A percentile compares a stretch with the other conserved stretches of the same genome.
phyloP scores from a whole-genome alignment of 1,284 basidiomycete genomes.

The Hemileia vastatrix region DNA sequence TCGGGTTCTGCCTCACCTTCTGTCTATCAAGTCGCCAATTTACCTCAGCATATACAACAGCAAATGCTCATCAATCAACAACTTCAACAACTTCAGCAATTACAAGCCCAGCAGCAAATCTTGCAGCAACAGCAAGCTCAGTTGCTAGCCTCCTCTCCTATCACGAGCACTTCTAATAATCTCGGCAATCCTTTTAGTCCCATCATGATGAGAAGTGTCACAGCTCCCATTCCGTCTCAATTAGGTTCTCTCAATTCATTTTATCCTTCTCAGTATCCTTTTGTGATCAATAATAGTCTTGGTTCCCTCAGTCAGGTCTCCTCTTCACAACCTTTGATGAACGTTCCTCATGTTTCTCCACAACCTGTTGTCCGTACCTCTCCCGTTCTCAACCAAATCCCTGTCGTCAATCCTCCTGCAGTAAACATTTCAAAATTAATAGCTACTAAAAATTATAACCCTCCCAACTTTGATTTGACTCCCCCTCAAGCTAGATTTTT shows the following conservation, averaged over 20 bases:
- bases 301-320: too few species aligned
- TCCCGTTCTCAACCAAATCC: neutral
- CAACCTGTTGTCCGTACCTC: neutral
- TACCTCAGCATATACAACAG: constrained; percentile 19
- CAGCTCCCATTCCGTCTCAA: constrained; percentile 15
- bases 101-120: constrained; percentile 22
- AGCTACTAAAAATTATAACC: constrained; percentile 81
- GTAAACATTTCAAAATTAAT: constrained; percentile 76
- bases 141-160: constrained; percentile 29
- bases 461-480: constrained; percentile 67
- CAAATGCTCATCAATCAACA: constrained; percentile 15
- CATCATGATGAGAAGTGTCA: neutral
- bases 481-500: constrained; percentile 78
- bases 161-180: constrained; percentile 30
- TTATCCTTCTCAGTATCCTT: too few species aligned
- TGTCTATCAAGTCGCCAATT: constrained; percentile 45
- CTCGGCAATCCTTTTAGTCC: constrained; percentile 22
- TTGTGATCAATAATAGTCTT: too few species aligned
- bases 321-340: too few species aligned
- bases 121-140: constrained; percentile 22
- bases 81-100: constrained; percentile 24
- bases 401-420: constrained; percentile 12
- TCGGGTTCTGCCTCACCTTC: constrained; percentile 50
- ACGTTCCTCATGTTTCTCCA: neutral
- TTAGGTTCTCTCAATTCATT: too few species aligned